These are phyloP conservation scores for Calonectria pseudoreteaudii DNA, from an alignment of 2,329 filamentous ascomycete genomes.

Conservation along the genomic window DNA sequence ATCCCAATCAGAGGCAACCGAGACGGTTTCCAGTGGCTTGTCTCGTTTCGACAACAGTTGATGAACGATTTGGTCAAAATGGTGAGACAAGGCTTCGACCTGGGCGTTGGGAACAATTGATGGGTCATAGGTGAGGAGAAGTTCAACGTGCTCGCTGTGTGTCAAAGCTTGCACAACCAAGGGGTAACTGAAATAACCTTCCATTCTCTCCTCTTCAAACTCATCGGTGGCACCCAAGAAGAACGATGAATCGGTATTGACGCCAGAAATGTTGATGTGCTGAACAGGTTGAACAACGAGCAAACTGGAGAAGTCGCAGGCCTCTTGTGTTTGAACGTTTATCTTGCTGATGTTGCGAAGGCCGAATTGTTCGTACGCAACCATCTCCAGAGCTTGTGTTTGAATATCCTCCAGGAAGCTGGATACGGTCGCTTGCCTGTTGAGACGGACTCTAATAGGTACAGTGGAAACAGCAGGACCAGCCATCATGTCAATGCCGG, in stretches of 20 bases:
- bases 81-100: neutral
- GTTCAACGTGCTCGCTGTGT: neutral
- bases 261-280: slow-evolving; percentile 30
- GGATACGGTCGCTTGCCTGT: slow-evolving; percentile 44
- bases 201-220: neutral
- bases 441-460: slow-evolving; percentile 35
- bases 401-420: slow-evolving; percentile 54
- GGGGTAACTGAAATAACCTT: slow-evolving; percentile 3
- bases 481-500: slow-evolving; percentile 34
- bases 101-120: neutral
- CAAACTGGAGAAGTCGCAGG: slow-evolving; percentile 23
- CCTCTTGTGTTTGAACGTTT: neutral
- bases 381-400: slow-evolving; percentile 25
- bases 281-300: slow-evolving; percentile 18
- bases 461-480: slow-evolving; percentile 50
- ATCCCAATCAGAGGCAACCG: neutral
- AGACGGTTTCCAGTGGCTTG: neutral
- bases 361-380: slow-evolving; percentile 30
- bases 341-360: slow-evolving; percentile 34
- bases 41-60: neutral
- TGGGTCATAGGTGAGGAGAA: neutral
- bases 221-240: neutral
- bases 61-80: neutral
- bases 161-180: neutral
- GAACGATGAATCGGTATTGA: slow-evolving; percentile 14